These are phyloP conservation scores for Hymenoscyphus fraxineus DNA, from an alignment of 2,329 filamentous ascomycete species.

Conservation along the genomic window DNA sequence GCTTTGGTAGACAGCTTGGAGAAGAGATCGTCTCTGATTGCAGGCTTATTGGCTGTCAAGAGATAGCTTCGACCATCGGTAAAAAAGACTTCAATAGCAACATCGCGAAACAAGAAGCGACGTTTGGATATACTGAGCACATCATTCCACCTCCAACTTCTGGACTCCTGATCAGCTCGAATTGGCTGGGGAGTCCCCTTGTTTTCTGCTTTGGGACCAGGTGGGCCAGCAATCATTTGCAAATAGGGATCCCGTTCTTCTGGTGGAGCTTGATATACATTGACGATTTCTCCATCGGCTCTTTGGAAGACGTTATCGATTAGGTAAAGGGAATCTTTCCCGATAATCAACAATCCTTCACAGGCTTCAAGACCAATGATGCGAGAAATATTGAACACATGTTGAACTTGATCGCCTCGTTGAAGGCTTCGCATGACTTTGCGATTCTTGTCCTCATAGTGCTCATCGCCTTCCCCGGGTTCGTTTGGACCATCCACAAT, in stretches of 20 bases:
- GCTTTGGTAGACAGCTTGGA: conserved; percentile 72
- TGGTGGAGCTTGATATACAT: conserved; percentile 86
- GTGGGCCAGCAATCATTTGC: conserved; percentile 80
- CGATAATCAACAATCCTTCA: conserved; percentile 89
- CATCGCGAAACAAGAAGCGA: conserved; percentile 90
- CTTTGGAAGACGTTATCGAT: conserved; percentile 96
- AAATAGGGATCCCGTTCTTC: conserved; percentile 95
- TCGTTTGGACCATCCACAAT: conserved; percentile 91
- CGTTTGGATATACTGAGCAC: conserved; percentile 95
- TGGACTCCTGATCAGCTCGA: conserved; percentile 70
- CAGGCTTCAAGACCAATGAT: conserved; percentile 91
- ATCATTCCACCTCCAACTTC: conserved; percentile 91
- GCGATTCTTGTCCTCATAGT: conserved; percentile 94
- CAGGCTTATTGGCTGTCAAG: conserved; percentile 74
- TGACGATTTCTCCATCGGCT: conserved; percentile 92
- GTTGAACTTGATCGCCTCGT: conserved; percentile 85
- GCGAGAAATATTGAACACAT: conserved; percentile 91
- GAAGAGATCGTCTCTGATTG: conserved; percentile 75
- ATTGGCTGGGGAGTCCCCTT: conserved; percentile 54
- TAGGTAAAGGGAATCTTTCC: conserved; percentile 87
- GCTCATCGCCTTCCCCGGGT: conserved; percentile 68
- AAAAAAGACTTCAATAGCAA: conserved; percentile 96
- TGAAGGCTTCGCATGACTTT: conserved; percentile 95
- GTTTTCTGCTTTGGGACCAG: conserved; percentile 60
- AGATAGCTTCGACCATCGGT: conserved; percentile 94